Base-by-base conservation (phyloP, 2,329 filamentous ascomycete genomes). In the Leptographium radiaticola region DNA sequence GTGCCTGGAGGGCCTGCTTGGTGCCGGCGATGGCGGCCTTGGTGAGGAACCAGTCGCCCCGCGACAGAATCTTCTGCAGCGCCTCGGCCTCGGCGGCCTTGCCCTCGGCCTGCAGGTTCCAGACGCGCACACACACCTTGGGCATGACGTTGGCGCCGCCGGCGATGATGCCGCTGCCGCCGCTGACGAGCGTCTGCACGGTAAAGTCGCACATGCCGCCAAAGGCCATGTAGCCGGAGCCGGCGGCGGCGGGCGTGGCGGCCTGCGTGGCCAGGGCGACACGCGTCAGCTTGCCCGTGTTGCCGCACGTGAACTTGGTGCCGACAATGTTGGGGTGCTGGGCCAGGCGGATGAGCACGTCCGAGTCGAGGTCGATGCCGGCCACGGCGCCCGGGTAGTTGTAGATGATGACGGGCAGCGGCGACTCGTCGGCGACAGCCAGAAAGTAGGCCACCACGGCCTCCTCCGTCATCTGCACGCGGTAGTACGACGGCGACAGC, bases 231-330 rank as follows among this genome's bases (percentile, higher is more conserved):
- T 90, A 94, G 12, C 80, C 81, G 20, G 75, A 79, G 38, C 79
- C 80, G 57, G 76, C 71, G 9, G 69, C 65, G 56, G 66, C 70
- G 12, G 84, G 81, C 0, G 84, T 89, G 67, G 82, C 80, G 55
- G 88, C 87, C 61, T 86, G 72, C 49, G 84, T 81, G 47, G 81
- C 87, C 15, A 77, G 70, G 8, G 88, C 87, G 6, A 95, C 87
- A 36, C 89, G 83, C 13, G 88, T 91, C 59, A 94, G 77, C 71
- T 94, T 95, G 59, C 89, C 89, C 1, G 87, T 93, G 73, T 88
- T 93, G 59, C 87, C 89, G 66, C 88, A 94, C 43, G 89, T 95
- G 75, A 95, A 94, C 69, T 95, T 95, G 53, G 87, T 90, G 58
- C 89, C 89, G 58, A 89, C 73, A 63, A 95, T 88, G 70, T 94